Evolutionary conservation across 441 rosid genomes (phyloP), one percentile per base, ranked within the genome.

Genomic region (Kokia cookei): DNA sequence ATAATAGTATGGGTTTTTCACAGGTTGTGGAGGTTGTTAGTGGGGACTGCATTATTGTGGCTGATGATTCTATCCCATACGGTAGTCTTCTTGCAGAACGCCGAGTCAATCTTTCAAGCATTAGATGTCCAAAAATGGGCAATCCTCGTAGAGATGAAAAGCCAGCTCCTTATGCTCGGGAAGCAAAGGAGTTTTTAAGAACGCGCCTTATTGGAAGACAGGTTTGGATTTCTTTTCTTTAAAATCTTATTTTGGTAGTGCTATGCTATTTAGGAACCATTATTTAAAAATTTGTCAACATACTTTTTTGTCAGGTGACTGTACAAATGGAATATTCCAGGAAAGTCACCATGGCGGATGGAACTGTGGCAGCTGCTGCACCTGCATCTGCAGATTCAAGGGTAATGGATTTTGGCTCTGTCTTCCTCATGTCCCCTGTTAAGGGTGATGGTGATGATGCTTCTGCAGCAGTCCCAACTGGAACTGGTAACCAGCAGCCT

Each of bases 1-100:
- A 17, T 65, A 14, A 6, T 22, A 14, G 27, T 53, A 51, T 73
- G 17, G 17, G 1, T 57, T 37, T 42, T 32, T 74, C 22, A 8
- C 54, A 95, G 99, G 99, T 95, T 37, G 95, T 93, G 76, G 99
- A 95, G 85, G 95, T 95, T 80, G 97, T 91, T 19, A 96, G 99
- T 78, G 99, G 99, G 35, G 99, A 96, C 83, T 93, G 97, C 80
- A 37, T 96, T 51, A 77, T 91, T 73, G 94, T 96, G 63, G 97
- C 97, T 40, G 97, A 96, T 86, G 99, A 96, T 78, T 83, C 98
- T 58, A 45, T 88, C 63, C 97, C 98, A 47, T 91, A 78, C 60
- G 99, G 99, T 35, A 90, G 89, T 82, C 90, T 94, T 40, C 64
- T 75, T 80, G 99, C 99, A 73, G 99, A 96, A 81, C 86, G 97